Percentiles rank a stretch among this genome's conserved stretches.
Conservation (phyloP, 2,329 filamentous ascomycete species). For the Scolecobasidium constrictum region DNA sequence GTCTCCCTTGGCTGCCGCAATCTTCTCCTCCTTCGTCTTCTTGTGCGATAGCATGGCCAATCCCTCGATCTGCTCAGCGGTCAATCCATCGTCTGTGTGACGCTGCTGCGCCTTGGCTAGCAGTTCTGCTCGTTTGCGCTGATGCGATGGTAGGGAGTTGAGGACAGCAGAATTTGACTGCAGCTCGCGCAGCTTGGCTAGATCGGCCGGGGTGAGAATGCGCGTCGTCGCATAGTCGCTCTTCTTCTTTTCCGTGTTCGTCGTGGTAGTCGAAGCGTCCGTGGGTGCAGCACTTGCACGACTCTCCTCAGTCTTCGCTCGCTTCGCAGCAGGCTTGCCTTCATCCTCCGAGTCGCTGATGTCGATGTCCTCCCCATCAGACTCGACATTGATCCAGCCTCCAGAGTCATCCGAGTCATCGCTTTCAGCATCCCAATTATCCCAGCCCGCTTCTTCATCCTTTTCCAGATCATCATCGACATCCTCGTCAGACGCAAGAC, state of each 20-base stretch:
- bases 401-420: conserved; percentile 60
- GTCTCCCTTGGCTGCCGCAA: conserved; percentile 72
- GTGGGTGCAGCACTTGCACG: conserved; percentile 19
- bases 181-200: conserved; percentile 88
- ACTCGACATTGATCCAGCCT: conserved; percentile 86
- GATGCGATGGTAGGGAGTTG: conserved; percentile 41
- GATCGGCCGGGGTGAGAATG: conserved; percentile 88
- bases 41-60: conserved; percentile 68
- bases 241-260: conserved; percentile 20
- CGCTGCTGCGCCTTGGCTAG: conserved; percentile 2
- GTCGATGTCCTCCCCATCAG: conserved; percentile 66
- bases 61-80: conserved; percentile 84
- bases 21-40: conserved; percentile 78
- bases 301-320: conserved; percentile 43
- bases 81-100: conserved; percentile 68
- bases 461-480: conserved; percentile 50
- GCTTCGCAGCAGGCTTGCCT: conserved; percentile 48
- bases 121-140: conserved; percentile 16
- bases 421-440: conserved; percentile 51
- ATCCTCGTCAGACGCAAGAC: conserved; percentile 49
- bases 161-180: conserved; percentile 63
- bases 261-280: conserved; percentile 28
- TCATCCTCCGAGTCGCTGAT: conserved; percentile 65
- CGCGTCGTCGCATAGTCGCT: conserved; percentile 81
- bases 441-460: conserved; percentile 42